phyloP scores from a whole-genome alignment of 2,329 filamentous ascomycete genomes.

The Anisogramma anomala region DNA sequence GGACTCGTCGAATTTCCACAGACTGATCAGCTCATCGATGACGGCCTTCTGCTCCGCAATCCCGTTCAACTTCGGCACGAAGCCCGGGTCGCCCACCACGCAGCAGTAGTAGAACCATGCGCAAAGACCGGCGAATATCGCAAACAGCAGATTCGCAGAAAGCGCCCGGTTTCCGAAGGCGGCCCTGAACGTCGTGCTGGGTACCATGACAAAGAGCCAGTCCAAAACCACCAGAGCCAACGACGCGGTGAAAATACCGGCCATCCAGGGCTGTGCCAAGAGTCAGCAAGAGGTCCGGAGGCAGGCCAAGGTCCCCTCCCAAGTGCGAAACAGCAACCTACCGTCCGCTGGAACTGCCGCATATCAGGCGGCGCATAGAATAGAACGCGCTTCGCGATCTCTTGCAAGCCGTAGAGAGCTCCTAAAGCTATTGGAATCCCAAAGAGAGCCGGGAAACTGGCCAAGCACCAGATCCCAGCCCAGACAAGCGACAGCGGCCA shows the following conservation, averaged over 20 bases:
- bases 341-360: slow-evolving; percentile 80
- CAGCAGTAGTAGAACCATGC: slow-evolving; percentile 77
- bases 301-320: too few relatives aligned
- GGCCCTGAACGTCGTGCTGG: slow-evolving; percentile 29
- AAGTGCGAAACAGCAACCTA: slow-evolving; percentile 38
- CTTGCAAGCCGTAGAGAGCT: slow-evolving; percentile 61
- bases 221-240: slow-evolving; percentile 69
- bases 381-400: slow-evolving; percentile 63
- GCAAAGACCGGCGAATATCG: slow-evolving; percentile 50
- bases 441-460: slow-evolving; percentile 60
- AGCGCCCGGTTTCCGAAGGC: slow-evolving; percentile 54
- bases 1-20: slow-evolving; percentile 85
- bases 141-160: slow-evolving; percentile 71
- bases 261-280: slow-evolving; percentile 62
- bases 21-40: slow-evolving; percentile 73
- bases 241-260: slow-evolving; percentile 83
- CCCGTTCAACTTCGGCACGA: slow-evolving; percentile 79
- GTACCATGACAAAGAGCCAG: slow-evolving; percentile 65
- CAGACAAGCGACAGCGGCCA: slow-evolving; percentile 75
- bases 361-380: slow-evolving; percentile 79
- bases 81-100: slow-evolving; percentile 85
- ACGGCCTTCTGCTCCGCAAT: slow-evolving; percentile 80
- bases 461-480: slow-evolving; percentile 57
- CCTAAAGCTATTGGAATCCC: slow-evolving; percentile 61
- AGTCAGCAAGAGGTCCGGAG: slow-evolving; percentile 17